phyloP scores from a whole-genome alignment of 208 protist species.

The Blechomonas ayalai region DNA sequence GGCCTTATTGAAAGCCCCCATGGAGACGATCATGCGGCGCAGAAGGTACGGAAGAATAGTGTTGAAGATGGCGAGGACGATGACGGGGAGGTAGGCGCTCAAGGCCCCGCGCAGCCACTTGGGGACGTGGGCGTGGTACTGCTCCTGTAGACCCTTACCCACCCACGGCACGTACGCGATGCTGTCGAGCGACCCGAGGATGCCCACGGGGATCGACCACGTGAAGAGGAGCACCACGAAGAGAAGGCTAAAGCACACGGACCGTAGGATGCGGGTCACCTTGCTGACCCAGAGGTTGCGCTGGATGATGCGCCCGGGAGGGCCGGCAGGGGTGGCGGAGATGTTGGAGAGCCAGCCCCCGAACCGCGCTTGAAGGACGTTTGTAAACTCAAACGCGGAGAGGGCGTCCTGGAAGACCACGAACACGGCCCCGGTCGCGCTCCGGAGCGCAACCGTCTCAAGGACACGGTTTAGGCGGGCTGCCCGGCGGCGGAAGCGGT shows the following conservation, averaged over 20 bases:
- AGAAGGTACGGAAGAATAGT: slow-evolving; percentile 62
- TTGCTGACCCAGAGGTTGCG: slow-evolving; percentile 41
- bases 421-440: slow-evolving; percentile 36
- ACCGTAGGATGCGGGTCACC: slow-evolving; percentile 32
- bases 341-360: slow-evolving; percentile 23
- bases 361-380: slow-evolving; percentile 48
- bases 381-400: slow-evolving; percentile 64
- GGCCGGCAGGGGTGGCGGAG: slow-evolving; percentile 57
- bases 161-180: slow-evolving; percentile 37
- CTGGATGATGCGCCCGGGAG: slow-evolving; percentile 55
- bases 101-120: slow-evolving; percentile 29
- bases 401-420: slow-evolving; percentile 62
- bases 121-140: slow-evolving; percentile 27
- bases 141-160: slow-evolving; percentile 20
- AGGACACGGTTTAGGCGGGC: slow-evolving; percentile 39
- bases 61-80: slow-evolving; percentile 67
- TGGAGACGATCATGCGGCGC: slow-evolving; percentile 46
- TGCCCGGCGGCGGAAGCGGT: slow-evolving; percentile 21
- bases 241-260: slow-evolving; percentile 24
- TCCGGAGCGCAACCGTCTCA: slow-evolving; percentile 23
- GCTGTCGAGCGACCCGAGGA: slow-evolving; percentile 70
- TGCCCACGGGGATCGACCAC: slow-evolving; percentile 67
- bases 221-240: slow-evolving; percentile 59
- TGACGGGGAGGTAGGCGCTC: slow-evolving; percentile 58
- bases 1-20: slow-evolving; percentile 58